phyloP scores from a whole-genome alignment of 2,329 filamentous ascomycete genomes.

The Hypoxylon sp. region DNA sequence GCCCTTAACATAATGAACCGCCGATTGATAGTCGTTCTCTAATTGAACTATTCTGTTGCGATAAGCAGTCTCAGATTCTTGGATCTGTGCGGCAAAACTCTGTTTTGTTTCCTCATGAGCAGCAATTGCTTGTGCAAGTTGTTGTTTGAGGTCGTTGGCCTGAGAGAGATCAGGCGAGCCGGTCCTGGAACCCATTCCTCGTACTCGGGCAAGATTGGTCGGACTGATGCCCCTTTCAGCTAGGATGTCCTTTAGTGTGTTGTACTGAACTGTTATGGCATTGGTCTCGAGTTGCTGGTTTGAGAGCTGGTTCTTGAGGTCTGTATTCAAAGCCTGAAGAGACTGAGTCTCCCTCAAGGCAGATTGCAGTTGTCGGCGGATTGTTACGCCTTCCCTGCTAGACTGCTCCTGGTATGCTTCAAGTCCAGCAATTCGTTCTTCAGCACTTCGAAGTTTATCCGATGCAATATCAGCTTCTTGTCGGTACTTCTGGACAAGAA shows the following conservation, averaged over 20 bases:
- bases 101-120: constrained; percentile 89
- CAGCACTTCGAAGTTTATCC: constrained; percentile 90
- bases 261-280: constrained; percentile 91
- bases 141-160: constrained; percentile 87
- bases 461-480: constrained; percentile 87
- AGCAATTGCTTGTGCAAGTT: constrained; percentile 81
- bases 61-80: constrained; percentile 90
- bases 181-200: constrained; percentile 80
- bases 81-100: constrained; percentile 82
- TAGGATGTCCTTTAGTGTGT: constrained; percentile 92
- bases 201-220: constrained; percentile 78
- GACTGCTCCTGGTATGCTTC: constrained; percentile 98
- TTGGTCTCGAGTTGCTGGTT: constrained; percentile 94
- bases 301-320: constrained; percentile 85
- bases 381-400: constrained; percentile 90
- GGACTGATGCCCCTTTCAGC: constrained; percentile 89
- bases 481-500: constrained; percentile 88
- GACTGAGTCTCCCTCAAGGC: constrained; percentile 86
- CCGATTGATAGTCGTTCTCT: constrained; percentile 97
- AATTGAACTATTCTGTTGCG: constrained; percentile 94
- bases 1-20: constrained; percentile 97
- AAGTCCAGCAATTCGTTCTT: constrained; percentile 95
- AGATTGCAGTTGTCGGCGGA: constrained; percentile 90
- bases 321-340: constrained; percentile 84
- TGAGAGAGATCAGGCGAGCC: constrained; percentile 85